phyloP scores from a whole-genome alignment of 2,329 filamentous ascomycete species.

The Botrytis tulipae region DNA sequence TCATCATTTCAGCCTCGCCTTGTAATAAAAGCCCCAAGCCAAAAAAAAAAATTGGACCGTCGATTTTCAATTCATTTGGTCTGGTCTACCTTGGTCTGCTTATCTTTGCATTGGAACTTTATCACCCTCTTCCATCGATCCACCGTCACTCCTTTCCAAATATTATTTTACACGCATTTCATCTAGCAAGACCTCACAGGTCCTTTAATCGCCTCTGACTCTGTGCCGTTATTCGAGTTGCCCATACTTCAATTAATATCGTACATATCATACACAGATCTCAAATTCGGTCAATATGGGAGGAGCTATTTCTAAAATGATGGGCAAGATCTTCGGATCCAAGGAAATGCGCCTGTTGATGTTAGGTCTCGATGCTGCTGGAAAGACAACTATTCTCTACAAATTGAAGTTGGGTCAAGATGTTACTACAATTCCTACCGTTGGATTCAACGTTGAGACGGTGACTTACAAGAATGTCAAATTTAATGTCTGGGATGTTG shows the following conservation, averaged over 20 bases:
- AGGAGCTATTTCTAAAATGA: slow-evolving; percentile 89
- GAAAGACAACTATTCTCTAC: slow-evolving; percentile 99
- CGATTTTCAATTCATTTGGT: neutral
- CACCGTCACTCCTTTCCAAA: slow-evolving; percentile 14
- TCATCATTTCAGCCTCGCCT: slow-evolving; percentile 18
- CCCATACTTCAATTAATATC: neutral
- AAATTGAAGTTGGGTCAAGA: slow-evolving; percentile 98
- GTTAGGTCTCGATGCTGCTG: slow-evolving; percentile 95
- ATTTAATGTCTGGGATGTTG: slow-evolving; percentile 99
- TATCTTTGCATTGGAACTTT: neutral
- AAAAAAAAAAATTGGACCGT: neutral
- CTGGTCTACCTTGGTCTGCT: neutral
- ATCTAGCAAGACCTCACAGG: neutral
- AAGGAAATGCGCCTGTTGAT: slow-evolving; percentile 99
- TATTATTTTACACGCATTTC: neutral
- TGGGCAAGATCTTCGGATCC: slow-evolving; percentile 98
- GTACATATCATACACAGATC: neutral
- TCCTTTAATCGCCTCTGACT: neutral
- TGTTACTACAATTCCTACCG: slow-evolving; percentile 96
- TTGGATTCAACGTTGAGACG: slow-evolving; percentile 98
- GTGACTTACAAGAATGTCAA: slow-evolving; percentile 99
- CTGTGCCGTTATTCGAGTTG: neutral
- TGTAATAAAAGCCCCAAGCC: neutral
- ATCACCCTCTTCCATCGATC: neutral
- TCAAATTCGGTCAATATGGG: slow-evolving; percentile 60